These are phyloP conservation scores for Diaporthe batatas DNA, from an alignment of 2,329 filamentous ascomycete species.

Conservation along the genomic window DNA sequence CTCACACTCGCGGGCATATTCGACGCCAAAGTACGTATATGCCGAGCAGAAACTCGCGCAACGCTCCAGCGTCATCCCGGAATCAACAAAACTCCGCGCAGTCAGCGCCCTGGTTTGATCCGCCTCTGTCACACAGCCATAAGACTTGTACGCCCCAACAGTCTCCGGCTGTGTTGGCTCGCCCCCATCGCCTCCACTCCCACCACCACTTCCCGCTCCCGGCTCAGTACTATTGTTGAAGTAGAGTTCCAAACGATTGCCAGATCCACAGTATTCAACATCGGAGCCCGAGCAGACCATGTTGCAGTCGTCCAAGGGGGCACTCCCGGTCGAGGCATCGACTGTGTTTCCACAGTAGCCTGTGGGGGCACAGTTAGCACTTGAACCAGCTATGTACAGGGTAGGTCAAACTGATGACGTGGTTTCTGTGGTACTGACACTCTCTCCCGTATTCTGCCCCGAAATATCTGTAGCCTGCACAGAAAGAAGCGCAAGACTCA, in stretches of 20 bases:
- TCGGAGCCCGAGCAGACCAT: constrained; percentile 52
- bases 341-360: constrained; percentile 57
- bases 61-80: constrained; percentile 30
- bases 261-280: constrained; percentile 21
- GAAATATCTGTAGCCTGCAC: constrained; percentile 54
- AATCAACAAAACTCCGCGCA: constrained; percentile 17
- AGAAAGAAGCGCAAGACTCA: constrained; percentile 54
- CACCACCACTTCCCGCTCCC: background rate
- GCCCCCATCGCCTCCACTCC: constrained; percentile 39
- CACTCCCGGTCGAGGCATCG: constrained; percentile 49
- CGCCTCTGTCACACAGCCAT: constrained; percentile 24
- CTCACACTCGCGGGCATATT: constrained; percentile 35
- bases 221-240: constrained; percentile 20
- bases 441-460: constrained; percentile 55
- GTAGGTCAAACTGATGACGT: background rate
- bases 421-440: constrained; percentile 46
- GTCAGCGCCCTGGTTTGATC: constrained; percentile 17
- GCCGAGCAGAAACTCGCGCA: constrained; percentile 34
- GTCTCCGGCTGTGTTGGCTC: constrained; percentile 40
- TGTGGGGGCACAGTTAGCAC: constrained; percentile 38
- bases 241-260: constrained; percentile 23
- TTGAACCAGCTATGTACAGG: background rate
- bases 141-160: constrained; percentile 46
- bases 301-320: constrained; percentile 52
- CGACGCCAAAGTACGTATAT: constrained; percentile 32